phyloP scores from a whole-genome alignment of 345 rosid genomes.

The Boechera divaricarpa region DNA sequence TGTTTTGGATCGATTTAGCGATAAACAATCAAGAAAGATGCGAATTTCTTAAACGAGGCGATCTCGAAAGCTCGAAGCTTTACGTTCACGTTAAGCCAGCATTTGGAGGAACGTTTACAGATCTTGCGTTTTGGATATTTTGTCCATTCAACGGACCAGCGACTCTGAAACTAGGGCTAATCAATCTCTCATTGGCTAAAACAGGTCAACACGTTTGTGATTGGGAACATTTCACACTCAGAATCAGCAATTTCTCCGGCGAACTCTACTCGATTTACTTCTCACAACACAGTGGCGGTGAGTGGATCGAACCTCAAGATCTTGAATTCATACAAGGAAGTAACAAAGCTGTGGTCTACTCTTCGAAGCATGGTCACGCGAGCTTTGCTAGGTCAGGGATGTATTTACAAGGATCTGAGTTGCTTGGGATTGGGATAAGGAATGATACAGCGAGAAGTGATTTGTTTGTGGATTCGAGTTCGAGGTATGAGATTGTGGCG shows the following conservation, averaged over 20 bases:
- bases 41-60: constrained; percentile 54
- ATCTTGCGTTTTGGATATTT: constrained; percentile 83
- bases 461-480: constrained; percentile 65
- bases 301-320: constrained; percentile 74
- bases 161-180: constrained; percentile 62
- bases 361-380: constrained; percentile 80
- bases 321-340: constrained; percentile 65
- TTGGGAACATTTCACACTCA: constrained; percentile 93
- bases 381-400: constrained; percentile 70
- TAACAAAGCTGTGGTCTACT: constrained; percentile 71
- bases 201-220: constrained; percentile 92
- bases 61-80: constrained; percentile 68
- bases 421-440: constrained; percentile 73
- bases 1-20: constrained; percentile 85
- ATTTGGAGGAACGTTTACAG: constrained; percentile 77
- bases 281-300: constrained; percentile 93
- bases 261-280: constrained; percentile 74
- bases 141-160: constrained; percentile 96
- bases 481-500: constrained; percentile 63
- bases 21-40: constrained; percentile 17
- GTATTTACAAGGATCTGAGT: constrained; percentile 69
- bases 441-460: constrained; percentile 68
- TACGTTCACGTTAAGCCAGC: constrained; percentile 88
- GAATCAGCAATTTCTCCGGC: constrained; percentile 81
- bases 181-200: constrained; percentile 55